Evolutionary conservation across 441 rosid genomes (phyloP), one percentile per base, ranked within the genome.

Genomic region (Adansonia rubrostipa): DNA sequence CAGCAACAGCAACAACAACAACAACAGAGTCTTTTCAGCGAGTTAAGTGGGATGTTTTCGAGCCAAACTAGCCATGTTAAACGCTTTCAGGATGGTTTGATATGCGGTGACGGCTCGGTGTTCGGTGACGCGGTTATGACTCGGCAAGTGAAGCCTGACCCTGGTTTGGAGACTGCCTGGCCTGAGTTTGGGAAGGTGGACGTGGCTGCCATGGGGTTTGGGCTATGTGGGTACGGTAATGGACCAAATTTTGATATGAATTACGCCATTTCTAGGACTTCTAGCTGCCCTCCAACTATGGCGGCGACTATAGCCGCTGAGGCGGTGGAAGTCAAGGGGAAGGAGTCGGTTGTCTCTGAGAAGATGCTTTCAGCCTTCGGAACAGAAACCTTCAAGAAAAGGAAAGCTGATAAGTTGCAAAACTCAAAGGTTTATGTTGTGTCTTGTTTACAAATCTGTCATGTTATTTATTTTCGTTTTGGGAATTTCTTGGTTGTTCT

Each of bases 301-400:
- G 88, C 64, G 66, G 73, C 54, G 7, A 69, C 71, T 13, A 73
- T 56, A 14, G 79, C 63, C 68, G 72, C 66, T 33, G 81, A 63
- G 50, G 80, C 80, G n/a, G 64, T 47, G 75, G 84, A 71, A 48
- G 66, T 44, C 75, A 85, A 84, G 74, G 74, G 47, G 1, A 81
- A 71, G 65, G 86, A 82, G 78, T 79, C 85, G 0, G 48, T 60
- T 72, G 67, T 77, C 63, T 76, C 82, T 6, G 87, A 80, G 47
- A 88, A 82, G 62, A 19, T 75, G 13, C 62, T 74, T 77, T 71
- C 80, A 20, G 83, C 68, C 33, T 79, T 75, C 28, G 87, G 81
- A 45, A 86, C 68, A 79, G 90, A 83, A 24, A 87, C 83, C 76
- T 74, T 79, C 77, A 88, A 81, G 89, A 91, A 91, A 85, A 85